Evolutionary conservation across 371 early-diverging fungal genomes (phyloP).

Genomic region (Vairimorpha necatrix): DNA sequence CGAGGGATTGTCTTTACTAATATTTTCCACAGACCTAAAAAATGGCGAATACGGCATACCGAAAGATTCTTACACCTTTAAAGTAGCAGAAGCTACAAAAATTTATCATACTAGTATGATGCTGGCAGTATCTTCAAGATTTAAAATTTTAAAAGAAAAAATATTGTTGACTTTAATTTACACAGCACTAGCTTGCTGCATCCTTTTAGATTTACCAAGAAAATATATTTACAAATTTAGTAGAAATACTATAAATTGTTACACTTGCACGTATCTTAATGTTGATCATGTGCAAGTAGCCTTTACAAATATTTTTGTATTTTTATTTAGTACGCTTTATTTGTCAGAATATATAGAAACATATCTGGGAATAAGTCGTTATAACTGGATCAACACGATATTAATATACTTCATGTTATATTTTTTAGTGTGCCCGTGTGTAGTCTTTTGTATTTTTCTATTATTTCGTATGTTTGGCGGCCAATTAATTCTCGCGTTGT

Average conservation of each 20-base stretch:
- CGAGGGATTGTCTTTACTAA: conserved; percentile 21
- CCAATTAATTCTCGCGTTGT: conserved; percentile 56
- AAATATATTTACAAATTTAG: neutral
- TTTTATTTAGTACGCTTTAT: conserved; percentile 5
- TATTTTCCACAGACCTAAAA: conserved; percentile 8
- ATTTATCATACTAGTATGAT: conserved; percentile 4
- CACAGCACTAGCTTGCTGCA: neutral
- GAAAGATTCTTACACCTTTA: conserved; percentile 18
- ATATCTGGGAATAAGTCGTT: neutral
- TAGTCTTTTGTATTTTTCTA: conserved; percentile 14
- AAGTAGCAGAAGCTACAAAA: conserved; percentile 16
- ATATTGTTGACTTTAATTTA: neutral
- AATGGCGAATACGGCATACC: conserved; percentile 29
- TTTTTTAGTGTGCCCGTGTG: conserved; percentile 18
- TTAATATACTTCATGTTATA: neutral
- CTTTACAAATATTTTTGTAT: neutral
- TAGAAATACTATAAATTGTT: conserved; percentile 5
- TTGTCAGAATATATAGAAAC: neutral
- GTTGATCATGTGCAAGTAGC: neutral
- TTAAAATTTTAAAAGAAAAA: neutral
- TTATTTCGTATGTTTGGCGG: conserved; percentile 43
- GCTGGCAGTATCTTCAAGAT: conserved; percentile 19
- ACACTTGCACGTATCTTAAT: neutral
- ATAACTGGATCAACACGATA: neutral
- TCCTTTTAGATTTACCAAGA: neutral